A percentile compares a stretch with the other conserved stretches of the same genome.
phyloP scores from a whole-genome alignment of 768 basidiomycete species.

The Wakefieldia striispora region DNA sequence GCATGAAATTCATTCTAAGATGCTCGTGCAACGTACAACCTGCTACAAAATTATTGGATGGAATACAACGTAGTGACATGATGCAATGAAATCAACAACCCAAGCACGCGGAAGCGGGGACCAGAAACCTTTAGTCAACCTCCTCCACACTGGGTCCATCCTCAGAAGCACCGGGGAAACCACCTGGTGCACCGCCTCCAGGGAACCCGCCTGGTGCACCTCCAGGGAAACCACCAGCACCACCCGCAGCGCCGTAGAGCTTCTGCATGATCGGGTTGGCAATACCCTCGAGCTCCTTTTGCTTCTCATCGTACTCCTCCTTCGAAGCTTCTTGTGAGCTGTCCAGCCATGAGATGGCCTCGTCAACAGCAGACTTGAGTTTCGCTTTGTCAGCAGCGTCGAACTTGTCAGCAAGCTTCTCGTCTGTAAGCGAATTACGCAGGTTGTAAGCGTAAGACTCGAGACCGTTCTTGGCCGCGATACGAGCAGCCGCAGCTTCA shows the following conservation, averaged over 20 bases:
- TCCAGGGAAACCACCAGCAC: slow-evolving; percentile 56
- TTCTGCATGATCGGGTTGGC: slow-evolving; percentile 76
- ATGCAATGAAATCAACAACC: slow-evolving; percentile 29
- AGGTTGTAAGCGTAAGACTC: slow-evolving; percentile 97
- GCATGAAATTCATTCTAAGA: slow-evolving; percentile 25
- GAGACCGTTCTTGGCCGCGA: slow-evolving; percentile 84
- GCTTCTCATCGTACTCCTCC: slow-evolving; percentile 90
- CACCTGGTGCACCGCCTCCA: slow-evolving; percentile 64
- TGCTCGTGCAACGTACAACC: slow-evolving; percentile 32
- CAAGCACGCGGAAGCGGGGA: slow-evolving; percentile 19
- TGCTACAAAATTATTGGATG: slow-evolving; percentile 28
- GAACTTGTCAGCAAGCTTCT: slow-evolving; percentile 86
- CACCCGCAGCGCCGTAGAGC: slow-evolving; percentile 62
- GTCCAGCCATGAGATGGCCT: slow-evolving; percentile 85
- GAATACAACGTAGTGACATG: slow-evolving; percentile 30
- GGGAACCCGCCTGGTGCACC: slow-evolving; percentile 53
- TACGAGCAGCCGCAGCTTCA: slow-evolving; percentile 80
- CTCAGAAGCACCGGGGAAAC: slow-evolving; percentile 66
- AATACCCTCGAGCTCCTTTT: slow-evolving; percentile 87
- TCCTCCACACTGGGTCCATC: slow-evolving; percentile 92
- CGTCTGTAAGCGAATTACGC: slow-evolving; percentile 82
- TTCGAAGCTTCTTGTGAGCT: slow-evolving; percentile 85
- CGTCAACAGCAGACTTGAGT: slow-evolving; percentile 77
- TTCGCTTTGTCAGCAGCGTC: slow-evolving; percentile 83
- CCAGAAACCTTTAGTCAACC: slow-evolving; percentile 59